These are phyloP conservation scores for Discostella stelligeroides DNA, from an alignment of 108 stramenopile genomes.

Conservation along the genomic window DNA sequence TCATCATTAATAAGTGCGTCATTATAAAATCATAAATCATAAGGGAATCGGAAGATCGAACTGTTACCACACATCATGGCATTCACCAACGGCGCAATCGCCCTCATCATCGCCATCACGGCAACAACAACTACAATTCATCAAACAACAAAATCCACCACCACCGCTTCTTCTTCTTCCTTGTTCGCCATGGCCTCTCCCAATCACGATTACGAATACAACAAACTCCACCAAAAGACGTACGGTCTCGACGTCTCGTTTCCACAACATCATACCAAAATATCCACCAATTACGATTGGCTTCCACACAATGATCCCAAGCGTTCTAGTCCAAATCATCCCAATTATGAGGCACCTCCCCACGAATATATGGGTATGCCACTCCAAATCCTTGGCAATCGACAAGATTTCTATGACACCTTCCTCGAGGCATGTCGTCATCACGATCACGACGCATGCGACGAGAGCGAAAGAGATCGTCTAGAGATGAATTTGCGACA, in stretches of 20 bases:
- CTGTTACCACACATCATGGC: too few relatives aligned
- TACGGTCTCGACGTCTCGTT: constrained; percentile 69
- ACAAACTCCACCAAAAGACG: constrained; percentile 12
- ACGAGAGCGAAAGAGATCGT: constrained; percentile 53
- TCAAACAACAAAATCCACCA: too few relatives aligned
- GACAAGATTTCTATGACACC: constrained; percentile 54
- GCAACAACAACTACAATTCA: background rate
- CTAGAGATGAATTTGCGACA: constrained; percentile 48
- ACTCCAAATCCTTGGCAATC: constrained; percentile 48
- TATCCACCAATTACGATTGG: constrained; percentile 57
- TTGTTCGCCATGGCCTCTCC: too few relatives aligned
- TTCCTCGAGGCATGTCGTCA: constrained; percentile 51
- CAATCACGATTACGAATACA: constrained; percentile 14
- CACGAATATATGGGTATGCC: constrained; percentile 49
- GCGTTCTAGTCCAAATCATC: constrained; percentile 15
- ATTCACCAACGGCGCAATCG: background rate
- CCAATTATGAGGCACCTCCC: constrained; percentile 18
- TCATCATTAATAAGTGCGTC: too few relatives aligned
- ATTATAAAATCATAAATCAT: too few relatives aligned
- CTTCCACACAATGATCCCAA: constrained; percentile 61
- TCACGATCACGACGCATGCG: constrained; percentile 21
- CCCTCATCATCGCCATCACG: background rate
- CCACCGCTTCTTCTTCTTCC: too few relatives aligned
- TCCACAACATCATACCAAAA: constrained; percentile 53
- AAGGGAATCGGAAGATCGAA: too few relatives aligned